These are phyloP conservation scores for Balakata baccata DNA, from an alignment of 345 rosid genomes.

Conservation along the genomic window DNA sequence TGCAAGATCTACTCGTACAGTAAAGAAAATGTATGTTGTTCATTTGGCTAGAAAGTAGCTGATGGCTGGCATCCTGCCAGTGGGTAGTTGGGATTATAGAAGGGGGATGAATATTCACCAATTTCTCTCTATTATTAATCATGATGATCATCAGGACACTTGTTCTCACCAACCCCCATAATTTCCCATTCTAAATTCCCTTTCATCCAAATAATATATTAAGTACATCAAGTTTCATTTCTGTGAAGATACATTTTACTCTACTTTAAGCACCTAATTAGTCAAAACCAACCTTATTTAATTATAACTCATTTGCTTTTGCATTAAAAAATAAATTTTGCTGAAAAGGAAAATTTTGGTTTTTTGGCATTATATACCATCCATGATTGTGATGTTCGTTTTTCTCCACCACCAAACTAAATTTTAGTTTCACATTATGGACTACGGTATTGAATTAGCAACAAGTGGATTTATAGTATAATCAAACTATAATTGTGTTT, in stretches of 20 bases:
- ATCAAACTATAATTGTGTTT: background rate
- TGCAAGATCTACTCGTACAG: no score
- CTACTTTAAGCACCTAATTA: background rate
- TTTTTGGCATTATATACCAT: background rate
- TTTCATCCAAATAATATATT: no score
- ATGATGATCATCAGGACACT: background rate
- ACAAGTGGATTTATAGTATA: no score
- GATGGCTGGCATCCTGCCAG: background rate
- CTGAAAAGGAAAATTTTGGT: background rate
- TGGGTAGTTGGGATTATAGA: conserved; percentile 24
- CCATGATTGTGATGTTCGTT: background rate
- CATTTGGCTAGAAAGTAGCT: background rate
- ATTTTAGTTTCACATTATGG: background rate
- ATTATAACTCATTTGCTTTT: background rate
- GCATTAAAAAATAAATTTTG: background rate
- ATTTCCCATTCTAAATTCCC: background rate
- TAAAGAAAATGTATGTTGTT: no score
- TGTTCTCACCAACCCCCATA: conserved; percentile 13
- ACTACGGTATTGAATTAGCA: background rate
- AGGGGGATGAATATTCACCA: background rate
- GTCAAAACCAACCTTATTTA: conserved; percentile 5
- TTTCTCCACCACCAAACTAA: background rate
- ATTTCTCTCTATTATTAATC: background rate
- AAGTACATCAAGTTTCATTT: background rate
- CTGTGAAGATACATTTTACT: background rate